Conservation (phyloP, 768 basidiomycete genomes). For the Agaricus subrufescens region DNA sequence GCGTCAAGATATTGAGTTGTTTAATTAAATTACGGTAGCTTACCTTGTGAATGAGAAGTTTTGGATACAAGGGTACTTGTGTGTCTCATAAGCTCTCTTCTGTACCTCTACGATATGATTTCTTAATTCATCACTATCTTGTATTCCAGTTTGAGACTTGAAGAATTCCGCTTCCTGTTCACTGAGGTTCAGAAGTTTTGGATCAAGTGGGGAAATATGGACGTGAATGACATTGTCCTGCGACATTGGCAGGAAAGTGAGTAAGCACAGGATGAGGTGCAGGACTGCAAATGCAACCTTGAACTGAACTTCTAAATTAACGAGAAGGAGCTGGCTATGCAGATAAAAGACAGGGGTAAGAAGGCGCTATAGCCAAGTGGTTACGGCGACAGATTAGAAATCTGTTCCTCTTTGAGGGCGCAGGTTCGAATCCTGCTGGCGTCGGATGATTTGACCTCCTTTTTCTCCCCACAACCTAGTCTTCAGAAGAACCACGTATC, state of each 20-base stretch:
- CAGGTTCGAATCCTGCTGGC: conserved; percentile 35
- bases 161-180: conserved; percentile 27
- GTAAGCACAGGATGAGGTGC: no score
- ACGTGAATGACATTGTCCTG: neutral
- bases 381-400: conserved; percentile 77
- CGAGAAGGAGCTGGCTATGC: no score
- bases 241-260: neutral
- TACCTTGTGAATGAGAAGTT: neutral
- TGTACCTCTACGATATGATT: conserved; percentile 35
- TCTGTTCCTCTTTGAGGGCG: conserved; percentile 69
- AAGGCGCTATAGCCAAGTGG: conserved; percentile 76
- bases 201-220: neutral
- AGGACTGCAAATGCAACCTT: no score
- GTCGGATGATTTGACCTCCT: conserved; percentile 3
- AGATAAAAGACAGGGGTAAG: neutral
- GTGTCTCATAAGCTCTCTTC: conserved; percentile 29
- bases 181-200: conserved; percentile 11
- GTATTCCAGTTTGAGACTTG: conserved; percentile 29
- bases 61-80: conserved; percentile 31
- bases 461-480: neutral
- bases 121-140: conserved; percentile 31
- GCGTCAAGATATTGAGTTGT: neutral
- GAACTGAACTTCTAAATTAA: no score
- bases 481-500: neutral
- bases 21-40: neutral